A percentile compares a stretch with the other conserved stretches of the same genome.
Conservation (phyloP, 2,329 filamentous ascomycete species). For the Talaromyces sp. region DNA sequence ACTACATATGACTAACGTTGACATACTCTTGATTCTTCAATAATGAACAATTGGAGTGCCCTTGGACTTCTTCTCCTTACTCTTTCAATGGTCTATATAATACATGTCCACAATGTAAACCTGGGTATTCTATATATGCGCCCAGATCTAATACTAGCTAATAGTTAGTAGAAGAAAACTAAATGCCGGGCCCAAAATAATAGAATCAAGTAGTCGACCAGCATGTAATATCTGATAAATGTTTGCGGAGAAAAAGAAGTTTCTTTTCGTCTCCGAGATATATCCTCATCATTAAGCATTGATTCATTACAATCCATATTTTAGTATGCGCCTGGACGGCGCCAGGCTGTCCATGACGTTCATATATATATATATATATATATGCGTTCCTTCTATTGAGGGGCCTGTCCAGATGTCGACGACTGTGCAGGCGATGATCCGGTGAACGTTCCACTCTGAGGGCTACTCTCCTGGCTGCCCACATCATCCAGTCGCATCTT, state of each 20-base stretch:
- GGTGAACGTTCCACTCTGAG: neutral
- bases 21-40: no score
- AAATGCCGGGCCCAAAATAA: neutral
- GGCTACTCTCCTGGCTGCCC: slow-evolving; percentile 12
- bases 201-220: neutral
- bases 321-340: neutral
- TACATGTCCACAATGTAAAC: neutral
- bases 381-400: neutral
- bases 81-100: neutral
- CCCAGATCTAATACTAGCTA: neutral
- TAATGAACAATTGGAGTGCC: no score
- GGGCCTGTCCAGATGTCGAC: neutral
- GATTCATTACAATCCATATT: neutral
- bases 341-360: neutral
- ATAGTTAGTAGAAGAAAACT: neutral
- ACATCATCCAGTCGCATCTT: slow-evolving; percentile 52
- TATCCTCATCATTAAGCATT: neutral
- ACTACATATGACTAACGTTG: no score
- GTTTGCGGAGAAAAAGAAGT: neutral
- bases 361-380: neutral
- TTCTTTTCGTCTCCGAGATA: neutral
- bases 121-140: neutral
- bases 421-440: slow-evolving; percentile 11
- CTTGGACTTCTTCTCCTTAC: neutral
- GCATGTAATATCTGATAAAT: neutral